Evolutionary conservation across 257 asterid genomes (phyloP).

Genomic region (Gynochthodes officinalis): DNA sequence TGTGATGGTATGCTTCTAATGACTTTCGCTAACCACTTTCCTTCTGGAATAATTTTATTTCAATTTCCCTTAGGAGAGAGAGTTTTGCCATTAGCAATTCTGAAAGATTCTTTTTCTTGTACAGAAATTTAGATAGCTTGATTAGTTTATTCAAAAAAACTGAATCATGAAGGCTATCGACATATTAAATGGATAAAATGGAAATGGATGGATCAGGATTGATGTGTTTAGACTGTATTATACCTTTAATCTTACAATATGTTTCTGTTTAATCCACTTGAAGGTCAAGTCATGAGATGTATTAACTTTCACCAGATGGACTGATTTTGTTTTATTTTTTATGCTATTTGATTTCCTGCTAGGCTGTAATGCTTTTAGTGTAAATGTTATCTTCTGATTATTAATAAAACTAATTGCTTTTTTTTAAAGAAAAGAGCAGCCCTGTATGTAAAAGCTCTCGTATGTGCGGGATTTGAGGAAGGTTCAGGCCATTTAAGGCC

Average conservation of each 20-base stretch:
- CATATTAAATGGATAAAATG: not conserved
- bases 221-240: not conserved
- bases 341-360: too few relatives aligned
- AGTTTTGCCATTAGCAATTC: not conserved
- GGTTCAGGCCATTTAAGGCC: too few relatives aligned
- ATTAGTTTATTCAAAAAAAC: not conserved
- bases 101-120: not conserved
- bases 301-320: too few relatives aligned
- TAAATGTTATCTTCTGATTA: too few relatives aligned
- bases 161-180: not conserved
- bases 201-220: not conserved
- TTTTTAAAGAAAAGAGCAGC: too few relatives aligned
- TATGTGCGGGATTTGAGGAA: too few relatives aligned
- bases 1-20: conserved; percentile 68
- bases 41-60: not conserved
- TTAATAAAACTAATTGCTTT: too few relatives aligned
- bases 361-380: too few relatives aligned
- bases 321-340: too few relatives aligned
- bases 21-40: not conserved
- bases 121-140: not conserved
- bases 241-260: not conserved
- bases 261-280: not conserved
- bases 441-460: too few relatives aligned
- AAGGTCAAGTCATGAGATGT: not conserved
- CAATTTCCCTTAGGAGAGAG: not conserved